A percentile compares a stretch with the other conserved stretches of the same genome.
Evolutionary conservation across 257 asterid genomes (phyloP).

Genomic region (Apocynum venetum): DNA sequence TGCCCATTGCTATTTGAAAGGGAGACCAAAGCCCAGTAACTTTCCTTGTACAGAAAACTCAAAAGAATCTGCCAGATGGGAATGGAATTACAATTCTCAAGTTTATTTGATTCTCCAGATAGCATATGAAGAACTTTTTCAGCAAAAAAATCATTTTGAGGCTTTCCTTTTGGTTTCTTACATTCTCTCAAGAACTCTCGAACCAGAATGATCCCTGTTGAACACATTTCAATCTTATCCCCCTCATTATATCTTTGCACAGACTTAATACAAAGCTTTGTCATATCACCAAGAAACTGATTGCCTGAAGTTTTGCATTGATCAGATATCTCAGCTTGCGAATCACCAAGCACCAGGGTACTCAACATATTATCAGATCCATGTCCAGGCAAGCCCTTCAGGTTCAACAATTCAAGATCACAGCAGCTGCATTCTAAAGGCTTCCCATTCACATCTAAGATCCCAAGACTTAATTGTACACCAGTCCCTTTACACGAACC

Average conservation of each 20-base stretch:
- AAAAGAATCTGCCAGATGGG: slow-evolving; percentile 80
- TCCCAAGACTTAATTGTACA: slow-evolving; percentile 62
- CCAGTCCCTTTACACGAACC: slow-evolving; percentile 22
- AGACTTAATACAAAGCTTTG: slow-evolving; percentile 55
- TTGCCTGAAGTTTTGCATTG: slow-evolving; percentile 27
- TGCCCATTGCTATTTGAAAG: slow-evolving; percentile 47
- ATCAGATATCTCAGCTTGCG: slow-evolving; percentile 25
- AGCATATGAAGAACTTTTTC: slow-evolving; percentile 62
- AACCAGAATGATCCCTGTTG: slow-evolving; percentile 45
- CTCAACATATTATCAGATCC: slow-evolving; percentile 30
- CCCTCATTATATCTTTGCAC: slow-evolving; percentile 39
- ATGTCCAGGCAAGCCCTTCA: slow-evolving; percentile 27
- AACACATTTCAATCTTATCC: slow-evolving; percentile 28
- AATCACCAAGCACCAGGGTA: slow-evolving; percentile 31
- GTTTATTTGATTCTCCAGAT: slow-evolving; percentile 47
- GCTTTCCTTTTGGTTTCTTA: slow-evolving; percentile 33
- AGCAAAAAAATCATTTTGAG: slow-evolving; percentile 33
- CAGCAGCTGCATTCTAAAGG: slow-evolving; percentile 70
- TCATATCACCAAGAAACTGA: slow-evolving; percentile 34
- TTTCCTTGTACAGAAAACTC: slow-evolving; percentile 59
- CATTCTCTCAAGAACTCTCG: slow-evolving; percentile 40
- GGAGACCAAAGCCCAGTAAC: slow-evolving; percentile 61
- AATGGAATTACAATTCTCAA: slow-evolving; percentile 23
- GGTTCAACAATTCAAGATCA: slow-evolving; percentile 63
- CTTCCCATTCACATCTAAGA: slow-evolving; percentile 61